Evolutionary conservation across 192 early-diverging fungal genomes (phyloP).

Genomic region (Gigaspora rosea): DNA sequence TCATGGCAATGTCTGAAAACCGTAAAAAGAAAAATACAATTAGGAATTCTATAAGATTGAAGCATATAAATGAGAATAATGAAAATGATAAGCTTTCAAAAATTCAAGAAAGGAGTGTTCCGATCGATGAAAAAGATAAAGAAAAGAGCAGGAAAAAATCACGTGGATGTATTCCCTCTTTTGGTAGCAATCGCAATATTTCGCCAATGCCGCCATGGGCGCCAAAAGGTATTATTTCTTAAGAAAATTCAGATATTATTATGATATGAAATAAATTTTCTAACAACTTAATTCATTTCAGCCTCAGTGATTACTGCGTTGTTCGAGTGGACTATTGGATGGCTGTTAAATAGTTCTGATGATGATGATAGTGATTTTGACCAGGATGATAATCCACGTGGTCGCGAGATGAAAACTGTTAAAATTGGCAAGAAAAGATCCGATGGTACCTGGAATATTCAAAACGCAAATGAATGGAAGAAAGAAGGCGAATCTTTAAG

Average conservation of each 20-base stretch:
- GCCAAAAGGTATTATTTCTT: not conserved
- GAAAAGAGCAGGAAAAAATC: not conserved
- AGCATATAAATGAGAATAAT: not conserved
- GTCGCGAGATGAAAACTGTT: not conserved
- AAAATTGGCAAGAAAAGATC: not conserved
- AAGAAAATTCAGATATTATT: too few relatives aligned
- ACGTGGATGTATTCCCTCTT: not conserved
- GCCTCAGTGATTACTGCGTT: constrained; percentile 17
- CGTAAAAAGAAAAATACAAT: not conserved
- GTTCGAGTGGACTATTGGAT: constrained; percentile 23
- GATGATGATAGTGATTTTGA: constrained; percentile 10
- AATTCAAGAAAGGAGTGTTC: too few relatives aligned
- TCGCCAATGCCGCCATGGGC: constrained; percentile 5
- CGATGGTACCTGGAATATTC: constrained; percentile 6
- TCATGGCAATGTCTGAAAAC: not conserved
- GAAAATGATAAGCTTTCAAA: not conserved
- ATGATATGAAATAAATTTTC: too few relatives aligned
- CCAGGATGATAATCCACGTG: not conserved
- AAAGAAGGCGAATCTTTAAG: not conserved
- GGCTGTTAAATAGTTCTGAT: not conserved
- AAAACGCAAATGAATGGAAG: not conserved
- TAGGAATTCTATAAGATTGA: not conserved
- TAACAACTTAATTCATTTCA: too few relatives aligned
- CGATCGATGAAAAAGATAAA: not conserved
- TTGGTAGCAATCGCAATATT: not conserved